These are phyloP conservation scores for Trichoderma asperellum DNA, from an alignment of 2,329 filamentous ascomycete species.

Conservation along the genomic window DNA sequence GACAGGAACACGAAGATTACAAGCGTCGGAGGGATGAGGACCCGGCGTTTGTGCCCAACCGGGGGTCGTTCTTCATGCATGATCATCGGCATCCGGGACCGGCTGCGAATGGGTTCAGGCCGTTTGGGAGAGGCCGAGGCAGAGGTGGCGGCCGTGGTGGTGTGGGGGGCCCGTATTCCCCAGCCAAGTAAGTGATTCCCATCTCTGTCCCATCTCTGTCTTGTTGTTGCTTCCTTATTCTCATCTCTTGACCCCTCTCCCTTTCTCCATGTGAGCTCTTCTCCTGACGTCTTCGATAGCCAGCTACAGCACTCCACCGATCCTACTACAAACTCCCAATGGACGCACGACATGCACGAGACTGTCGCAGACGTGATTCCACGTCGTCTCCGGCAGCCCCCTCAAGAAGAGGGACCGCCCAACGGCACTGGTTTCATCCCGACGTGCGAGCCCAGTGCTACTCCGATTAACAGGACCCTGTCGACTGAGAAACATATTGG, in stretches of 20 bases:
- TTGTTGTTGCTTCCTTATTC: background rate
- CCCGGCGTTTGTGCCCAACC: slow-evolving; percentile 90
- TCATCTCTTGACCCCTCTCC: slow-evolving; percentile 3
- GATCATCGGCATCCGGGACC: slow-evolving; percentile 83
- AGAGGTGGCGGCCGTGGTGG: slow-evolving; percentile 62
- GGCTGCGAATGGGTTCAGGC: slow-evolving; percentile 75
- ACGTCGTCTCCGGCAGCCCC: slow-evolving; percentile 49
- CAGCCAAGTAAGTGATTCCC: slow-evolving; percentile 62
- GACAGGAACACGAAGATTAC: slow-evolving; percentile 89
- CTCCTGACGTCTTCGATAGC: slow-evolving; percentile 39
- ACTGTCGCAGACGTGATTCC: slow-evolving; percentile 55
- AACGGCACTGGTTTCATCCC: slow-evolving; percentile 60
- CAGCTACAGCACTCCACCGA: slow-evolving; percentile 55
- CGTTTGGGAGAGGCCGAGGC: slow-evolving; percentile 69
- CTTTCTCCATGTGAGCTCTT: background rate
- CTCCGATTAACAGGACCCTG: slow-evolving; percentile 74
- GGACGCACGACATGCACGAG: slow-evolving; percentile 96
- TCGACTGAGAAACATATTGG: slow-evolving; percentile 84
- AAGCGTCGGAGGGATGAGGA: slow-evolving; percentile 85
- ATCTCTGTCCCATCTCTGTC: background rate
- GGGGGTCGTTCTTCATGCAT: slow-evolving; percentile 96
- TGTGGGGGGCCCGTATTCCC: slow-evolving; percentile 61
- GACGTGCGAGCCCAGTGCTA: slow-evolving; percentile 61
- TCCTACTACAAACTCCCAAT: slow-evolving; percentile 72
- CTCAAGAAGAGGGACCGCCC: slow-evolving; percentile 54